These are phyloP conservation scores for Stemphylium beticola DNA, from an alignment of 2,329 filamentous ascomycete species.

Conservation along the genomic window DNA sequence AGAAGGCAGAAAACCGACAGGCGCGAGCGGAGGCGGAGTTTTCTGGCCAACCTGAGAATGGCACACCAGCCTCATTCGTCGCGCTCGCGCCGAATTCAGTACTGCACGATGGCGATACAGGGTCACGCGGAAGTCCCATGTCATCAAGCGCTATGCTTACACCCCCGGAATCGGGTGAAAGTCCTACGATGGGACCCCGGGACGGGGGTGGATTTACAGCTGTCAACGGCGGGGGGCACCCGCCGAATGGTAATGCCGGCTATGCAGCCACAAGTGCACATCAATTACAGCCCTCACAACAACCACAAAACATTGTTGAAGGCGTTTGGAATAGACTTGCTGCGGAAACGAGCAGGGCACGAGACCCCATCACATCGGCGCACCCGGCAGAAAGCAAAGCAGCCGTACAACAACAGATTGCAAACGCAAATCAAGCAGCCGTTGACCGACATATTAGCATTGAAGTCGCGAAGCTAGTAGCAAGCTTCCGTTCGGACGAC, in stretches of 20 bases:
- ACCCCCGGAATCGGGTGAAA: constrained; percentile 38
- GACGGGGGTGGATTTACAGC: constrained; percentile 22
- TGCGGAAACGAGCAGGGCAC: constrained; percentile 21
- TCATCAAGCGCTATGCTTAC: constrained; percentile 38
- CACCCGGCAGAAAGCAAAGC: constrained; percentile 22
- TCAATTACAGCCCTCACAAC: constrained; percentile 18
- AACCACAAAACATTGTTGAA: constrained; percentile 26
- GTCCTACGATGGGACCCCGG: constrained; percentile 29
- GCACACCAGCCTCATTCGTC: constrained; percentile 37
- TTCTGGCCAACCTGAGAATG: constrained; percentile 26
- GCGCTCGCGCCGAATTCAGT: constrained; percentile 38
- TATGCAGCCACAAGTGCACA: constrained; percentile 14
- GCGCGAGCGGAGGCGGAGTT: constrained; percentile 36
- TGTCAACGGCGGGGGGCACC: constrained; percentile 17
- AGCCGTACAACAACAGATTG: constrained; percentile 29
- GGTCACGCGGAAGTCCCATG: constrained; percentile 33
- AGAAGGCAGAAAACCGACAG: constrained; percentile 42
- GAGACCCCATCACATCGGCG: constrained; percentile 19
- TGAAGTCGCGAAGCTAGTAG: constrained; percentile 38
- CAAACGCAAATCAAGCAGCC: constrained; percentile 27
- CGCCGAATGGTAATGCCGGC: constrained; percentile 9
- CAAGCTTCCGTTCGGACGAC: constrained; percentile 34
- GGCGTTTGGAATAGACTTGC: constrained; percentile 33
- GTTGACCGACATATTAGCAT: constrained; percentile 35
- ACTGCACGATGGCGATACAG: constrained; percentile 33